Evolutionary conservation across 176 grass and related monocot genomes (phyloP), one percentile per base, ranked within the genome.

Genomic region (Zoysia japonica): DNA sequence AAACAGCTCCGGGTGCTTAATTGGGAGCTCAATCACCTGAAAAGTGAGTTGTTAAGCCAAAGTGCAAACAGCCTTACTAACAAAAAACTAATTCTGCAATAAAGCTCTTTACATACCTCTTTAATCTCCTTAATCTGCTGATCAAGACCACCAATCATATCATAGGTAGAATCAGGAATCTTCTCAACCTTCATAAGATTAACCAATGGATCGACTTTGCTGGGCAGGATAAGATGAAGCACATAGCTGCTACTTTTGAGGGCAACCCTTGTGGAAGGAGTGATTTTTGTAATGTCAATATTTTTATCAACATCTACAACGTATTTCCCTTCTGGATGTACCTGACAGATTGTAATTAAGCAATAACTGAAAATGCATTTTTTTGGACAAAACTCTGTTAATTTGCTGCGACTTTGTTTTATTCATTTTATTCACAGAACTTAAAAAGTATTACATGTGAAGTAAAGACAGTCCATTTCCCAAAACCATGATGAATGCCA

Each of bases 141-240:
- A 67, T 99, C 92, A 80, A 99, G 92, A 44, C 96, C 92, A 42
- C 96, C 92, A 80, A 99, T 91, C 96, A 99, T 99, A 85, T 95
- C 96, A 86, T 99, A 99, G 9, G 96, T 99, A 47, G 96, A 99
- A 87, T 95, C 92, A 67, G 96, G 96, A 84, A 99, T 92, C 82
- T 99, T 99, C 83, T 95, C 92, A 61, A 99, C 96, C 68, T 99
- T 99, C 96, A 95, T 99, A 80, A 95, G 96, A 48, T 88, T 99
- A 47, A 99, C 92, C 45, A 95, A 86, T 20, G 96, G 96, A 70
- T 99, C 96, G 2, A 95, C 92, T 83, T 95, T 99, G 79, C 92
- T 95, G 41, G 92, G 96, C 14, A 99, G 71, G 63, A 99, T 84
- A 52, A 89, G 76, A 74, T 99, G 90, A 84, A 99, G 90, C 54